Evolutionary conservation across 2,329 filamentous ascomycete genomes (phyloP).

Genomic region (Periconia sp.): DNA sequence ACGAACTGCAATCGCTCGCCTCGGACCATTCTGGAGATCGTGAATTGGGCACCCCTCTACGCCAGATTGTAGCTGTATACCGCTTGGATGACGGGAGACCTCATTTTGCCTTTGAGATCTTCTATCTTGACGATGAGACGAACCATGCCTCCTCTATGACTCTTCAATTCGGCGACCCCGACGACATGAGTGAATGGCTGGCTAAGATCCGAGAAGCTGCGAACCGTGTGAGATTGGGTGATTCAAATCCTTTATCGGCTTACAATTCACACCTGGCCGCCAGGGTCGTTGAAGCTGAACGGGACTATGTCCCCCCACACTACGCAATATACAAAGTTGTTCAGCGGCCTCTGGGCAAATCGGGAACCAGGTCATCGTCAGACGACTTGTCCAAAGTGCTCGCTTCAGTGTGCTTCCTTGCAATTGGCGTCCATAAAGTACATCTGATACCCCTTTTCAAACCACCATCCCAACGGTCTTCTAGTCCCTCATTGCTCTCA

Average conservation of each 20-base stretch:
- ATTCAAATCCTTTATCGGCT: slow-evolving; percentile 61
- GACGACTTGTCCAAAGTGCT: slow-evolving; percentile 71
- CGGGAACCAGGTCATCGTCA: slow-evolving; percentile 62
- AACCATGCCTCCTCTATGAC: slow-evolving; percentile 67
- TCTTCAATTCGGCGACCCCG: slow-evolving; percentile 67
- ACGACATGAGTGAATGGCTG: slow-evolving; percentile 71
- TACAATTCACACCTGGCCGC: slow-evolving; percentile 68
- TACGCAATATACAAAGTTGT: slow-evolving; percentile 74
- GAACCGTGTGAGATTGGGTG: slow-evolving; percentile 59
- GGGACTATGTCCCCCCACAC: slow-evolving; percentile 71
- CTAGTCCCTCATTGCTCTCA: slow-evolving; percentile 60
- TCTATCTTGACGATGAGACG: slow-evolving; percentile 70
- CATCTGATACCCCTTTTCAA: slow-evolving; percentile 72
- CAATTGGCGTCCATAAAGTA: slow-evolving; percentile 71
- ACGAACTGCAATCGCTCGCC: slow-evolving; percentile 63
- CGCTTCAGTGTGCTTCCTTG: slow-evolving; percentile 71
- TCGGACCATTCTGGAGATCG: slow-evolving; percentile 59
- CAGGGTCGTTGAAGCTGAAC: slow-evolving; percentile 67
- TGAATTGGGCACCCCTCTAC: slow-evolving; percentile 65
- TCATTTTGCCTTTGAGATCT: slow-evolving; percentile 71
- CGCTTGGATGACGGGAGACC: slow-evolving; percentile 71
- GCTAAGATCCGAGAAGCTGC: slow-evolving; percentile 66
- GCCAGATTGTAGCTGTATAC: slow-evolving; percentile 71
- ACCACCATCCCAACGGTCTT: slow-evolving; percentile 58
- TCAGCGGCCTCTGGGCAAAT: slow-evolving; percentile 65